A percentile compares a stretch with the other conserved stretches of the same genome.
These are phyloP conservation scores for Phytopythium boreale DNA, from an alignment of 352 stramenopile genomes.

Conservation along the genomic window DNA sequence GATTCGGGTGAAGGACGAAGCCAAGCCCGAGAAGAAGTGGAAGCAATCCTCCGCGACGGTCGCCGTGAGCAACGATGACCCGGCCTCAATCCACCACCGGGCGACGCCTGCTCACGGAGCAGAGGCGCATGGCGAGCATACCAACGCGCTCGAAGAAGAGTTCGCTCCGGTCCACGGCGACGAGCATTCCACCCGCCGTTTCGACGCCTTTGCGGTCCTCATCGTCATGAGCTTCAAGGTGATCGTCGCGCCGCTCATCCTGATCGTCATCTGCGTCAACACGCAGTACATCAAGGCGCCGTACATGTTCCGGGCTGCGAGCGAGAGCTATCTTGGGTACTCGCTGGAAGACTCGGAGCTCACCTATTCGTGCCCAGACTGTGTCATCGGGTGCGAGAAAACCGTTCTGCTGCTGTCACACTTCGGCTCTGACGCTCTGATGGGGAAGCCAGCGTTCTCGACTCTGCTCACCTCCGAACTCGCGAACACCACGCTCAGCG, in stretches of 20 bases:
- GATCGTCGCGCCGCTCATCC: slow-evolving; percentile 27
- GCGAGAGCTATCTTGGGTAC: slow-evolving; percentile 29
- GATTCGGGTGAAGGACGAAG: slow-evolving; percentile 1
- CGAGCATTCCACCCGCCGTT: slow-evolving; percentile 12
- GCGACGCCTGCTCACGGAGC: neutral
- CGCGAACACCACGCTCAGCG: slow-evolving; percentile 23
- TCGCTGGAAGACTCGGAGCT: slow-evolving; percentile 20
- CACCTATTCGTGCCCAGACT: slow-evolving; percentile 22
- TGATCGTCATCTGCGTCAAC: slow-evolving; percentile 29
- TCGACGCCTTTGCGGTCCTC: slow-evolving; percentile 27
- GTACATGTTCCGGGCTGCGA: slow-evolving; percentile 29
- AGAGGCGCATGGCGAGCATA: neutral
- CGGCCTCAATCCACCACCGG: neutral
- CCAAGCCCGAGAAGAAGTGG: slow-evolving; percentile 23
- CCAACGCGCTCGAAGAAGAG: neutral
- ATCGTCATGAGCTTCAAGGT: slow-evolving; percentile 38
- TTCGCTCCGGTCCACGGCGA: slow-evolving; percentile 5
- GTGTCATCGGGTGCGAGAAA: slow-evolving; percentile 21
- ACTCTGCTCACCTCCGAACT: slow-evolving; percentile 25
- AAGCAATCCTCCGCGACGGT: slow-evolving; percentile 31
- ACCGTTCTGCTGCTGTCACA: slow-evolving; percentile 24
- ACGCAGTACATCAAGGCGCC: slow-evolving; percentile 29
- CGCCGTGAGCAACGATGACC: slow-evolving; percentile 19
- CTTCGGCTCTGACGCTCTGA: slow-evolving; percentile 26
- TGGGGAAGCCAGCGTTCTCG: slow-evolving; percentile 26